Base-by-base conservation (phyloP, 257 asterid genomes). In the Coffea eugenioides region DNA sequence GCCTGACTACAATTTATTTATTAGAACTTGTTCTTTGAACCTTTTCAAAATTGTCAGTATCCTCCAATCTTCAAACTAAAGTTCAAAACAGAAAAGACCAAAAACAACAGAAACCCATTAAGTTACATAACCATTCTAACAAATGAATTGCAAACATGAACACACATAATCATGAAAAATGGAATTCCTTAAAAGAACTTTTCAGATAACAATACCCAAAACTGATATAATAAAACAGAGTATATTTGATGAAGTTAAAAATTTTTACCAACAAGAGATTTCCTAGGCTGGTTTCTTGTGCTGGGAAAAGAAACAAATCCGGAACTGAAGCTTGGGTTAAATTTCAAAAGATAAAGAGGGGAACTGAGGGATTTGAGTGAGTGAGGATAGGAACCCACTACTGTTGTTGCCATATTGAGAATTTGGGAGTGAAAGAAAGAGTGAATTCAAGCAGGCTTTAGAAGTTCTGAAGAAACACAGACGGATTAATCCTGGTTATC, bases 191-290 rank as follows among this genome's bases (percentile, higher is more conserved):
- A 12, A 25, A 61, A 80, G 71, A 59, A 48, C 36, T 54, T 52
- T 68, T 21, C 11, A 21, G 23, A 68, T 10, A 34, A 52, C 43
- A 80, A 71, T 7, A 25, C 31, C 39, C 23, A 6, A 20, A 59
- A 12, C 46, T 9, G 46, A 74, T 76, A 25, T 9, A 16, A 46
- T 12, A 34, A 34, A 49, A 5, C 34, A 31, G 34, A 31, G 34
- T 31, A 20, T 21, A 52, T 20, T 13, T 15, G 14, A 18, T 80
- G 76, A 43, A 56, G 68, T 80, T 52, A 48, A 11, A 76, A 41
- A n/a, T 62, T 52, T 75, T 74, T 52, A 90, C 98, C 97, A 74
- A 79, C 81, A 48, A 92, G 85, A 31, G 16, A 64, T 79, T 65
- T 86, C 54, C 84, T 78, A 76, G 86, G 86, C 66, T 31, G 80